A percentile compares a stretch with the other conserved stretches of the same genome.
phyloP scores from a whole-genome alignment of 805 yeast genomes.

The Candida coquimbonensis region DNA sequence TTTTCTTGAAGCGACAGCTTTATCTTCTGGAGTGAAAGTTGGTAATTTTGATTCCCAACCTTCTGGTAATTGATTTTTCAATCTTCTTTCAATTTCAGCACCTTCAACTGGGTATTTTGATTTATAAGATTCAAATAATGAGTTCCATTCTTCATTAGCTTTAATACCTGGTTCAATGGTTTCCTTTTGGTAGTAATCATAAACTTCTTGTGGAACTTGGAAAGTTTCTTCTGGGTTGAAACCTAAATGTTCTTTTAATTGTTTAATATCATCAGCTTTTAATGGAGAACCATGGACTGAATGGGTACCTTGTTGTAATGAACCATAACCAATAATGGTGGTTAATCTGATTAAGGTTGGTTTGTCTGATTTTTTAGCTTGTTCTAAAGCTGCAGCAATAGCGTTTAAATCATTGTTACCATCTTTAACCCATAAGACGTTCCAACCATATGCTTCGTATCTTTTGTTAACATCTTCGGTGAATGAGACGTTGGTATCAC shows the following conservation, averaged over 20 bases:
- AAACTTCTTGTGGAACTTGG: constrained; percentile 76
- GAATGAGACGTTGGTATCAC: constrained; percentile 82
- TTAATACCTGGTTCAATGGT: constrained; percentile 57
- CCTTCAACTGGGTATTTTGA: constrained; percentile 70
- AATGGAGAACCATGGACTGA: constrained; percentile 95
- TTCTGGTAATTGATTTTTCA: constrained; percentile 68
- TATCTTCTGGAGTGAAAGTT: constrained; percentile 66
- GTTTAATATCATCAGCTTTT: constrained; percentile 86
- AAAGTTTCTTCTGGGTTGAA: constrained; percentile 82
- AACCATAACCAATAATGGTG: constrained; percentile 94
- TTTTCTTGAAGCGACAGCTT: constrained; percentile 90
- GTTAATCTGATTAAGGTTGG: constrained; percentile 85
- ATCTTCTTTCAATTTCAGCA: constrained; percentile 74
- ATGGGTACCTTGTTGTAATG: constrained; percentile 76
- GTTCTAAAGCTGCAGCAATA: constrained; percentile 65
- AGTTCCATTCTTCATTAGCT: constrained; percentile 72
- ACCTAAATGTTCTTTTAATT: constrained; percentile 77
- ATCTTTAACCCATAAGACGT: constrained; percentile 65
- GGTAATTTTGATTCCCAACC: constrained; percentile 80
- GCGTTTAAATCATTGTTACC: constrained; percentile 76
- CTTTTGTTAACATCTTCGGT: constrained; percentile 86
- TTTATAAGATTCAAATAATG: constrained; percentile 51
- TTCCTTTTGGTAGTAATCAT: constrained; percentile 51
- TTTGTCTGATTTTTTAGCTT: constrained; percentile 77
- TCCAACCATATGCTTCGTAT: constrained; percentile 93